Conservation (phyloP, 2,329 filamentous ascomycete species). For the Fusarium citri region DNA sequence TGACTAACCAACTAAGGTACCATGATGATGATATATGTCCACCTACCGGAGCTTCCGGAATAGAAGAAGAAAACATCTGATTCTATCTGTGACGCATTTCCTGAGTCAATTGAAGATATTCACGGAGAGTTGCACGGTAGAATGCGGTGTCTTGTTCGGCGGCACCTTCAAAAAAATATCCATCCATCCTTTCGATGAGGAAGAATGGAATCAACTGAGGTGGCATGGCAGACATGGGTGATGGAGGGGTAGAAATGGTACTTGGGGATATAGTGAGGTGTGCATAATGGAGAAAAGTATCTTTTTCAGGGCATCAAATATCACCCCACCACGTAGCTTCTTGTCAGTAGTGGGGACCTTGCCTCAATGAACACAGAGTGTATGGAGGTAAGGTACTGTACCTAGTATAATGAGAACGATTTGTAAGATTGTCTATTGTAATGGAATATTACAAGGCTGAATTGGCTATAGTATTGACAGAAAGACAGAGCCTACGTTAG, state of each 20-base stretch:
- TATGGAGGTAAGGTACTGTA: conserved; percentile 1
- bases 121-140: conserved; percentile 32
- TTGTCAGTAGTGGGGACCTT: conserved; percentile 28
- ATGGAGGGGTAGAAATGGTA: conserved; percentile 35
- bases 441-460: conserved; percentile 1
- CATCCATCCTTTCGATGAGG: neutral
- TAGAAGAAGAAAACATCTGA: conserved; percentile 12
- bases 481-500: neutral
- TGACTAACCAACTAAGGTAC: neutral
- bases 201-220: conserved; percentile 33
- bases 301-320: conserved; percentile 30
- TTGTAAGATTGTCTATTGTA: neutral
- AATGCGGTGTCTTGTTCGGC: conserved; percentile 34
- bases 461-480: conserved; percentile 15
- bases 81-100: conserved; percentile 3
- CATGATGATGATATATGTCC: conserved; percentile 19
- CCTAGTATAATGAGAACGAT: neutral
- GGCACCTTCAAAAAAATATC: conserved; percentile 24
- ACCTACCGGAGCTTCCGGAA: conserved; percentile 42
- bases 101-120: neutral
- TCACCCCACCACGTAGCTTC: conserved; percentile 39
- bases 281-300: conserved; percentile 17
- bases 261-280: conserved; percentile 1
- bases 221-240: conserved; percentile 15
- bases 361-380: neutral